Evolutionary conservation across 768 basidiomycete genomes (phyloP), one percentile per base, ranked within the genome.

Genomic region (Suillus sp.): DNA sequence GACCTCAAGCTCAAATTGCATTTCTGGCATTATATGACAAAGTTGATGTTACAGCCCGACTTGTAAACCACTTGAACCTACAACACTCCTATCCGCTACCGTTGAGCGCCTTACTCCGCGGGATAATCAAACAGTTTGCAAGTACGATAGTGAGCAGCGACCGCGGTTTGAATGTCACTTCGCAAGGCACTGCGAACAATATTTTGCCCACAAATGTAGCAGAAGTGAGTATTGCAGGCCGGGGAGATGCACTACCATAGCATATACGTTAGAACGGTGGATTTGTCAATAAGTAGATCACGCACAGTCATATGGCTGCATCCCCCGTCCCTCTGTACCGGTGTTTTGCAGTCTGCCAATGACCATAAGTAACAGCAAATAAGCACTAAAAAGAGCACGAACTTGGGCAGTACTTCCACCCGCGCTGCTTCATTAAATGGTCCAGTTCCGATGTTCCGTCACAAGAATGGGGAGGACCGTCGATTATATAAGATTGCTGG

Each of bases 351-450:
- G 38, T 78, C 82, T 81, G 64, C 9, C 34, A 20, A 34, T 20
- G 22, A 45, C 18, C 8, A 40, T 61, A 22, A 68, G 30, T 38
- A 27, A 47, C 30, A n/a, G 45, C 18, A 11, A 9, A 27, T 27
- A 40, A 14, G 14, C n/a, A 14, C 40, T 22, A 34, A 4, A 16
- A 61, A 30, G 51, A 18, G n/a, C 11, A 66, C 78, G 57, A 66
- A 78, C 88, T 84, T 64, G 88, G 85, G 69, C 89, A 90, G 59
- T 81, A 79, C 64, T 84, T 85, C 88, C 88, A 89, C 7, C 87
- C 87, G n/a, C 78, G 73, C 67, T 76, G 65, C 42, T 74, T 70
- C 83, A 87, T 85, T 50, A 86, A 63, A 58, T 80, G 73, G 4
- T 81, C 78, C 9, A 88, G 77, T 67, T 88, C 87, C 2, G 77